Evolutionary conservation across 208 protist genomes (phyloP), one percentile per base, ranked within the genome.

Genomic region (Acanthamoeba lenticulata): DNA sequence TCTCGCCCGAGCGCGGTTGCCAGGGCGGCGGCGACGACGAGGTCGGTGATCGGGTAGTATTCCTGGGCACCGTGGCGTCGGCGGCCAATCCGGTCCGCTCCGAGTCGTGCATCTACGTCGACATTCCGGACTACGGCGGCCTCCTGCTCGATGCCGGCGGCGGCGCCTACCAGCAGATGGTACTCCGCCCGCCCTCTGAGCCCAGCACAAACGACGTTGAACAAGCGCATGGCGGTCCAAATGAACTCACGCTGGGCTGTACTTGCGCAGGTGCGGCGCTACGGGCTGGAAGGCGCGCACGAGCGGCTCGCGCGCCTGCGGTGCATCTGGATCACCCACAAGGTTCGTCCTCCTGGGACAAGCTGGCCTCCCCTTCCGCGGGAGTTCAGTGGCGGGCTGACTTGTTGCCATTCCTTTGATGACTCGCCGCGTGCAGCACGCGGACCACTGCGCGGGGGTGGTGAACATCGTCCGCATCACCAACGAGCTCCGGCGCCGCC

Each of bases 81-180:
- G 72, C 72, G 0, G 17, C 36, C 72, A 83, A 83, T 27, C 34
- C 34, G 21, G 42, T 83, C 11, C 29, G 72, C 9, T 52, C 34
- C 36, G 72, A 83, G 29, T 83, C 72, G 42, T 42, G 72, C 21
- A 83, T 83, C 21, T 83, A 83, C 40, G 40, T 83, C 42, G 72
- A 83, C 6, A 27, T 49, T 0, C 72, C 72, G 1, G 17, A 32
- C 42, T 42, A 49, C 6, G 72, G 72, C 72, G 72, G 72, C 42
- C 17, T 83, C 27, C 34, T 83, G 15, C 42, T 83, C 27, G 72
- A 83, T 27, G 72, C 72, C 29, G 72, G 72, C 40, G 42, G 72
- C 29, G 72, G 72, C 72, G 42, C 72, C 42, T 83, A 83, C 40
- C 72, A 52, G 17, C 72, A 83, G 44, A 83, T 83, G 72, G 72